phyloP scores from a whole-genome alignment of 805 yeast species.

The Ogataea paradorogensis region DNA sequence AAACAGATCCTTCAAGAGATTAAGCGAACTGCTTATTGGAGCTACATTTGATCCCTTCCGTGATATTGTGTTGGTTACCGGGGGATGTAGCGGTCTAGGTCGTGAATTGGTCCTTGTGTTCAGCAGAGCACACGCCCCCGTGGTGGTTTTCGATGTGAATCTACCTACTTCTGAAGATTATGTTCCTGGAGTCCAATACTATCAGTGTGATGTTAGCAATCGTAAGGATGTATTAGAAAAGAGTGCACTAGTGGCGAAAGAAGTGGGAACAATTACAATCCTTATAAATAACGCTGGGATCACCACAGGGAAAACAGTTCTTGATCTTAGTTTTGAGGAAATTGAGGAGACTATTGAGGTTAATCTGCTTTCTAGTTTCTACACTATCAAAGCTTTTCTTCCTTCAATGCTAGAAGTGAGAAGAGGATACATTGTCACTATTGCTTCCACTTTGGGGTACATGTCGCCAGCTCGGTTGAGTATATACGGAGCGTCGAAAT shows the following conservation, averaged over 20 bases:
- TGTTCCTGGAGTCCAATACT: conserved; percentile 48
- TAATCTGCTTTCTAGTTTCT: conserved; percentile 68
- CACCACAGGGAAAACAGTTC: conserved; percentile 52
- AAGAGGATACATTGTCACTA: conserved; percentile 75
- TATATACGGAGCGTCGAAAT: conserved; percentile 87
- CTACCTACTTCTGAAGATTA: conserved; percentile 37
- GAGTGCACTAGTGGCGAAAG: conserved; percentile 40
- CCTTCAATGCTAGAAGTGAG: conserved; percentile 62
- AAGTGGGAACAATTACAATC: conserved; percentile 60
- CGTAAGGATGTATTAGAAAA: conserved; percentile 40
- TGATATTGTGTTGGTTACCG: conserved; percentile 76
- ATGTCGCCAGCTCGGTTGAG: conserved; percentile 77
- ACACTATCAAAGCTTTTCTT: conserved; percentile 64
- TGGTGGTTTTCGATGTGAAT: conserved; percentile 64
- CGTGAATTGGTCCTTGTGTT: conserved; percentile 52
- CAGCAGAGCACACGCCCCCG: conserved; percentile 41
- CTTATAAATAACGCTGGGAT: conserved; percentile 87
- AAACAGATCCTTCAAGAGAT: conserved; percentile 27
- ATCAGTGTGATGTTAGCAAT: conserved; percentile 68
- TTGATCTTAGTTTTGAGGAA: conserved; percentile 53
- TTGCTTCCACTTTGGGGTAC: conserved; percentile 83
- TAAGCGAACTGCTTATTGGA: conserved; percentile 46
- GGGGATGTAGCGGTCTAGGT: conserved; percentile 83
- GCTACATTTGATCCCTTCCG: conserved; percentile 47
- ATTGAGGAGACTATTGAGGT: conserved; percentile 62